Conservation (phyloP, 768 basidiomycete species). For the Kwoniella sp. region DNA sequence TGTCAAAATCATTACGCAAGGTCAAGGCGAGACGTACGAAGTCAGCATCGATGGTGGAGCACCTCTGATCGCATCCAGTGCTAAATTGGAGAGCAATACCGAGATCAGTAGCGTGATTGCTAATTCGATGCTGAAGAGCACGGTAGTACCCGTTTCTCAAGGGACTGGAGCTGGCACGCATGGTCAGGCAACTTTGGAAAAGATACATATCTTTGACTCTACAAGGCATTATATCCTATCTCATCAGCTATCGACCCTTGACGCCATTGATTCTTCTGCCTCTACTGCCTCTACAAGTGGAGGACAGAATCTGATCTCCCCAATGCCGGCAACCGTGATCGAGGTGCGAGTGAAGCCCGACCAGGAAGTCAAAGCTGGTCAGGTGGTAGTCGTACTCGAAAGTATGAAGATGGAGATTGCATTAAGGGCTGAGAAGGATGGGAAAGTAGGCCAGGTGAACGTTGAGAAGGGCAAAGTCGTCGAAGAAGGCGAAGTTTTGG, state of each 20-base stretch:
- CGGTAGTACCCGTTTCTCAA: slow-evolving; percentile 64
- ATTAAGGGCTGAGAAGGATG: slow-evolving; percentile 69
- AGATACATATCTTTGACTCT: slow-evolving; percentile 69
- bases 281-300: neutral
- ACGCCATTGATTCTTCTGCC: slow-evolving; percentile 5
- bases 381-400: slow-evolving; percentile 79
- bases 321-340: slow-evolving; percentile 92
- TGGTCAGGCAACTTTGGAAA: slow-evolving; percentile 57
- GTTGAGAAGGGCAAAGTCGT: slow-evolving; percentile 90
- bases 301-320: slow-evolving; percentile 53
- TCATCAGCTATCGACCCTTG: slow-evolving; percentile 62
- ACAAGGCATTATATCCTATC: slow-evolving; percentile 69
- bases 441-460: slow-evolving; percentile 70
- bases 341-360: slow-evolving; percentile 79
- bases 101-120: slow-evolving; percentile 9
- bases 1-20: slow-evolving; percentile 56
- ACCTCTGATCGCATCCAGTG: slow-evolving; percentile 26
- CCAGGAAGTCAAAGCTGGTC: slow-evolving; percentile 76
- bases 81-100: neutral
- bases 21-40: neutral
- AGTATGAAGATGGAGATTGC: slow-evolving; percentile 99
- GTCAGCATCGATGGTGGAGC: slow-evolving; percentile 9
- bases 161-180: neutral
- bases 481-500: slow-evolving; percentile 61
- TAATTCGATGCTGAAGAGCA: slow-evolving; percentile 58